Evolutionary conservation across 2,329 filamentous ascomycete species (phyloP), one percentile per base, ranked within the genome.

Genomic region (Fusarium udum): DNA sequence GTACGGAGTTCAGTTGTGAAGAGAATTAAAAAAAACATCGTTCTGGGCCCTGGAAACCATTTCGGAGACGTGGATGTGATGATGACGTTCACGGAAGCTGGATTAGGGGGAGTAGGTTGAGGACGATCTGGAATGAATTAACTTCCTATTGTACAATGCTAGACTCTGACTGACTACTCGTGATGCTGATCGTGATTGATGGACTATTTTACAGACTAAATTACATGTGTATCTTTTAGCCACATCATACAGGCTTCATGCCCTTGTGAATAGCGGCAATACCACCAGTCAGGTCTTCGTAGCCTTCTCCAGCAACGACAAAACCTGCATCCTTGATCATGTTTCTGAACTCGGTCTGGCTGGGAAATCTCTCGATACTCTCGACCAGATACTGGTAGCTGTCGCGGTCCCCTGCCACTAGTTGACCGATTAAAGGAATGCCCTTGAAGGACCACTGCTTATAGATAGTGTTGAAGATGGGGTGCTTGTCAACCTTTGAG

Each of bases 341-440:
- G 39, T 90, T 87, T 73, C 92, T 89, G 80, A 97, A 99, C 75
- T 94, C 91, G 59, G 91, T 88, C 85, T 99, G 97, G 75, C 86
- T 92, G 1, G 96, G 97, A 81, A 98, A 98, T 53, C 89, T 87
- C 84, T 98, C 95, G 82, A 99, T 99, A 82, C 95, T 98, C 87
- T 99, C 96, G 15, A 99, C 96, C 15, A 99, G 87, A 83, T 99
- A 99, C 86, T 99, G 96, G 83, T 99, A 99, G 81, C 94, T 97
- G 79, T 97, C 95, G 64, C 95, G 88, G 81, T 99, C 97, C 12
- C 94, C 94, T 4, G 96, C 95, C 22, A 99, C 95, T 69, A 99
- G 80, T 84, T 99, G 95, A 6, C 96, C 97, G 79, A 99, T 98
- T 75, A 99, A 83, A 0, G 96, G 96, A 74, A 99, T 99, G 18